phyloP scores from a whole-genome alignment of 257 asterid species.

The Oldenlandia corymbosa region DNA sequence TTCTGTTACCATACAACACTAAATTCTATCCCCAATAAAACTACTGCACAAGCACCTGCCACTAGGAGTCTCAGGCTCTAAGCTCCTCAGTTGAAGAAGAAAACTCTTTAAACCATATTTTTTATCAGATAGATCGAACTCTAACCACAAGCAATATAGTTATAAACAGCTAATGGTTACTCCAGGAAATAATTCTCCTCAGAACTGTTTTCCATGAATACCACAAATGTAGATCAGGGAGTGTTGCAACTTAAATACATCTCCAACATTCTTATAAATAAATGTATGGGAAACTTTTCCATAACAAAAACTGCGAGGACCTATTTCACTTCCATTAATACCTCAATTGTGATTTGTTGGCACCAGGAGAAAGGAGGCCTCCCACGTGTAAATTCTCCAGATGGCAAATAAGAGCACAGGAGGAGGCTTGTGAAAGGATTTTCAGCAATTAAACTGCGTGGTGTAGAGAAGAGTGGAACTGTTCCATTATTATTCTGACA shows the following conservation, averaged over 20 bases:
- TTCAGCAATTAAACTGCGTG: conserved; percentile 75
- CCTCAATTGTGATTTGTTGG: conserved; percentile 80
- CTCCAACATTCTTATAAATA: not conserved
- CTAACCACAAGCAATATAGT: not conserved
- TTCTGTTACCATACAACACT: not conserved
- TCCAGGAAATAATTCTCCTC: not conserved
- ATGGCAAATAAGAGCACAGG: conserved; percentile 54
- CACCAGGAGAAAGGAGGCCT: conserved; percentile 52
- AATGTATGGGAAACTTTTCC: not conserved
- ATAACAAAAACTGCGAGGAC: not conserved
- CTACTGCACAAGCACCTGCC: not conserved
- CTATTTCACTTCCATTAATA: conserved; percentile 17
- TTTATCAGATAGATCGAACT: not conserved
- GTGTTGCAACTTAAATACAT: not conserved
- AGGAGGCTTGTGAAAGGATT: conserved; percentile 88
- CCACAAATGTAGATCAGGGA: not conserved
- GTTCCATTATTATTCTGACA: conserved; percentile 66
- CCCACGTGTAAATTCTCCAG: conserved; percentile 30
- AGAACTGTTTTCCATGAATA: not conserved
- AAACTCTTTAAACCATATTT: not conserved
- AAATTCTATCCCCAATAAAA: not conserved
- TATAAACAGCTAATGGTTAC: not conserved
- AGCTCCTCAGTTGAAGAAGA: not conserved
- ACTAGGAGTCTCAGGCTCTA: not conserved
- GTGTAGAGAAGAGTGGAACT: conserved; percentile 75